Conservation (phyloP, 208 protist species). For the Leishmania martiniquensis region DNA sequence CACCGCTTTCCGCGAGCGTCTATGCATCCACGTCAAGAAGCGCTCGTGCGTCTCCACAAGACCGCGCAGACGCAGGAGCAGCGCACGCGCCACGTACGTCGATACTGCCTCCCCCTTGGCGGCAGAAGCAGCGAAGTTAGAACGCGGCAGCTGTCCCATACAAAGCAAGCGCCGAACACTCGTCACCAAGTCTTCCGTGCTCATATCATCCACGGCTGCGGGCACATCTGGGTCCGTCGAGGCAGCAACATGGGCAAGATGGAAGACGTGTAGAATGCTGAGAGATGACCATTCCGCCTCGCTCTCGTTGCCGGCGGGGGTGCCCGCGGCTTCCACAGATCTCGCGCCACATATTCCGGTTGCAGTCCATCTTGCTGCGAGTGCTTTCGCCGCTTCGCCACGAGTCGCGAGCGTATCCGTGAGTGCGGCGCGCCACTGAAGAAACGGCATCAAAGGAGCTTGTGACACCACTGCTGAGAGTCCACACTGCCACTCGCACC, state of each 20-base stretch:
- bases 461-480: not conserved
- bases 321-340: not conserved
- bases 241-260: not conserved
- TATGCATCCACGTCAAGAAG: constrained; percentile 7
- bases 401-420: not conserved
- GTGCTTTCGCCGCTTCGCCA: not conserved
- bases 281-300: not conserved
- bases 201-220: not conserved
- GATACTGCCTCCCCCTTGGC: not conserved
- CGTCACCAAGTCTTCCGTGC: constrained; percentile 7
- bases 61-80: not conserved
- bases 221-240: not conserved
- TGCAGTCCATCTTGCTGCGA: not conserved
- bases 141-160: not conserved
- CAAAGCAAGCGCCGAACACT: not conserved
- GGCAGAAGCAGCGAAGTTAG: not conserved
- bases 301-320: not conserved
- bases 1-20: not conserved
- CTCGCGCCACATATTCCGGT: not conserved
- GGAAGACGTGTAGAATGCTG: constrained; percentile 10
- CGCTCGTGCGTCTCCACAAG: constrained; percentile 10
- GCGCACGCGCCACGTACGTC: not conserved
- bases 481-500: not conserved
- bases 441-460: not conserved
- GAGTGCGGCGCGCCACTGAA: not conserved